Percentiles rank a stretch among this genome's conserved stretches.
phyloP scores from a whole-genome alignment of 805 yeast genomes.

The Saccharomycopsis fermentans region DNA sequence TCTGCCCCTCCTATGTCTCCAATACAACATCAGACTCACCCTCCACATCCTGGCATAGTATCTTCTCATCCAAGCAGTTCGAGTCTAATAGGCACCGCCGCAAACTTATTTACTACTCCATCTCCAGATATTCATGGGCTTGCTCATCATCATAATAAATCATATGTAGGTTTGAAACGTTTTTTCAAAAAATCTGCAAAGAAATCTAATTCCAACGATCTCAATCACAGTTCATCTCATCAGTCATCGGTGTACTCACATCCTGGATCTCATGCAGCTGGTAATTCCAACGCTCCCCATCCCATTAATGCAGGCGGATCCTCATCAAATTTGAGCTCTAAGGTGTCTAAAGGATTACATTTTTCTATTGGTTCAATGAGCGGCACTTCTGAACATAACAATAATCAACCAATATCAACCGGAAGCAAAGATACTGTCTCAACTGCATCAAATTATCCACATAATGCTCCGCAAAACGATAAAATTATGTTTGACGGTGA shows the following conservation, averaged over 20 bases:
- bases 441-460: conserved; percentile 8
- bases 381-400: not conserved
- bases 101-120: conserved; percentile 1
- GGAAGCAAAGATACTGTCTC: not conserved
- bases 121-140: conserved; percentile 19
- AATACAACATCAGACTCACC: not conserved
- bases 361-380: conserved; percentile 12
- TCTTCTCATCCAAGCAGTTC: not conserved
- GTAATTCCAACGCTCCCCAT: not conserved
- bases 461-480: conserved; percentile 7
- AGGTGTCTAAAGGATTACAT: conserved; percentile 12
- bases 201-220: conserved; percentile 4
- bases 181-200: conserved; percentile 39
- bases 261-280: not conserved
- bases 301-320: conserved; percentile 1
- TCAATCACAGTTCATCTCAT: not conserved
- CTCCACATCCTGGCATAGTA: not conserved
- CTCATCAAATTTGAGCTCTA: conserved; percentile 8
- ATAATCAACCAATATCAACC: not conserved
- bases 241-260: not conserved
- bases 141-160: conserved; percentile 4
- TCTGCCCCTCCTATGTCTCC: not conserved
- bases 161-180: conserved; percentile 29
- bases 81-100: not conserved
- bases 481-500: conserved; percentile 27